Percentiles rank a stretch among this genome's conserved stretches.
phyloP scores from a whole-genome alignment of 176 grass and related monocot genomes.

The Lolium perenne region DNA sequence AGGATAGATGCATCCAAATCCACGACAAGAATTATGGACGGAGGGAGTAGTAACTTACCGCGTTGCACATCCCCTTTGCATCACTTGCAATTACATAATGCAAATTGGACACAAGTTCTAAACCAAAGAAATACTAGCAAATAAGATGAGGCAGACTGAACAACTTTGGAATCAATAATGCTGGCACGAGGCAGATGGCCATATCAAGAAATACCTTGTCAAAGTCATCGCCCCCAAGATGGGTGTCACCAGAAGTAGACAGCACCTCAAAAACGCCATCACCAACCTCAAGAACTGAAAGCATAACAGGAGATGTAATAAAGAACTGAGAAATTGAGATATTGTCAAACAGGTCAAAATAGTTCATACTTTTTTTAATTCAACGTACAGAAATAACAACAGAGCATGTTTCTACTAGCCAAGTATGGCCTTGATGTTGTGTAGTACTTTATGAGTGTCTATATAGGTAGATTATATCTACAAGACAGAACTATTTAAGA shows the following conservation, averaged over 20 bases:
- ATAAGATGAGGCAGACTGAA: not conserved
- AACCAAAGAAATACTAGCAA: not conserved
- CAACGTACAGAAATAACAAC: not conserved
- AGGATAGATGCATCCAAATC: no score
- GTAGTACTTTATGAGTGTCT: not conserved
- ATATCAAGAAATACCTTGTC: constrained; percentile 54
- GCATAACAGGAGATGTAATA: no score
- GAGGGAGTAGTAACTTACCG: not conserved
- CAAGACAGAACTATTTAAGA: not conserved
- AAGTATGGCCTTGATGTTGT: not conserved
- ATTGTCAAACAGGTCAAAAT: not conserved
- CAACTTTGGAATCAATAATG: not conserved
- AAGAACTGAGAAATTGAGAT: not conserved
- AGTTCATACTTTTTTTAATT: not conserved
- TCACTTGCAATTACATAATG: not conserved
- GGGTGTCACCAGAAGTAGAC: constrained; percentile 73
- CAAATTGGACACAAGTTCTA: not conserved
- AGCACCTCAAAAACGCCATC: constrained; percentile 78
- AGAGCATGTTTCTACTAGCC: not conserved
- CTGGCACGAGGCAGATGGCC: not conserved
- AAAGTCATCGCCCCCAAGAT: constrained; percentile 72
- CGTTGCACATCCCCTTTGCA: not conserved
- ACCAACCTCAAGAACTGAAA: constrained; percentile 67
- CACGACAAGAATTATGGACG: no score
- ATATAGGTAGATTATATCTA: not conserved